phyloP scores from a whole-genome alignment of 495 filamentous ascomycete genomes.

The Cercophora sp. region DNA sequence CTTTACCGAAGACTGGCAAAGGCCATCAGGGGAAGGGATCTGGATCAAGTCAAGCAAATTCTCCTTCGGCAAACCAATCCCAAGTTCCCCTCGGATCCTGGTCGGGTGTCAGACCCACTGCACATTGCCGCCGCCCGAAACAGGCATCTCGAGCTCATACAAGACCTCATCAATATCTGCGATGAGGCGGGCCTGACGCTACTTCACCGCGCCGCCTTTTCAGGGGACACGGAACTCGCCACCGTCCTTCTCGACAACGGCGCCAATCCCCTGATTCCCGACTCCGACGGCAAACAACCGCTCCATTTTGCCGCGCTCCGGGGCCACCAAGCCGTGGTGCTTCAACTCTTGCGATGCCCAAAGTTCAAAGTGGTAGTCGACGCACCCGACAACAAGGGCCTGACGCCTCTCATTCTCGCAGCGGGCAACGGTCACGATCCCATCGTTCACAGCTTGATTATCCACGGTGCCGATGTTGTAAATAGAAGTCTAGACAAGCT shows the following conservation, averaged over 20 bases:
- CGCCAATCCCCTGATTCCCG: conserved; percentile 5
- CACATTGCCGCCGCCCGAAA: conserved; percentile 7
- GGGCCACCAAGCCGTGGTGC: conserved; percentile 7
- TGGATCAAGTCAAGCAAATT: neutral
- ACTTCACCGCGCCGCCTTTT: neutral
- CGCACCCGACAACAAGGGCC: neutral
- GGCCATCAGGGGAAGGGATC: conserved; percentile 2
- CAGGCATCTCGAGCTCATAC: too few species aligned
- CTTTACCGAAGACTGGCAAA: conserved; percentile 1
- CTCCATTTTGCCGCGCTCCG: conserved; percentile 22
- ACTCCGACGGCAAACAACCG: conserved; percentile 18
- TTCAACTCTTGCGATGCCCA: conserved; percentile 9
- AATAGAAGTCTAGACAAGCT: neutral
- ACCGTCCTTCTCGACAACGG: conserved; percentile 1
- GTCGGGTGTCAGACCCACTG: too few species aligned
- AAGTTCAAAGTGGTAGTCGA: neutral
- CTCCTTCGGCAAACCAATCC: conserved; percentile 4
- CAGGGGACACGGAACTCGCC: neutral
- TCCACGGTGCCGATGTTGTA: neutral
- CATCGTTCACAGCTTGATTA: conserved; percentile 5
- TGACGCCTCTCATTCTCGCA: conserved; percentile 13
- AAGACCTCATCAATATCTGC: too few species aligned
- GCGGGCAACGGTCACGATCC: conserved; percentile 4
- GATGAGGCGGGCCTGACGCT: conserved; percentile 9
- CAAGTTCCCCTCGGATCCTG: conserved; percentile 5